Evolutionary conservation across 78 protist genomes (phyloP).

Genomic region (Planoprotostelium fungivorum): DNA sequence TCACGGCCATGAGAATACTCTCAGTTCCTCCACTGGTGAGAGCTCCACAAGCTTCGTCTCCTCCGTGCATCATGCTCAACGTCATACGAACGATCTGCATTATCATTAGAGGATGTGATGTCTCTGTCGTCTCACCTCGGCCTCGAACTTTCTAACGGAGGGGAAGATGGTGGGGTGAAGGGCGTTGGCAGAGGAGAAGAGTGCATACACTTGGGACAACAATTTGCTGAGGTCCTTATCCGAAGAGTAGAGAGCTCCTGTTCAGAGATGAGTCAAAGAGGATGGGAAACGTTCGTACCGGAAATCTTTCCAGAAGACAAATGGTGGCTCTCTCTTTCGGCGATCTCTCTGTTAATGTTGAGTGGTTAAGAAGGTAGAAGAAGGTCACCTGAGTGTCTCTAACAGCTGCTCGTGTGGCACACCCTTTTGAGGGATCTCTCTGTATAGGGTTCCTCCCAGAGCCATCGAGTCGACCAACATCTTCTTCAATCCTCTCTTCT

Average conservation of each 20-base stretch:
- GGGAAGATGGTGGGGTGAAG: slow-evolving; percentile 77
- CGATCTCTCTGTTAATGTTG: neutral
- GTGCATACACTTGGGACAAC: slow-evolving; percentile 29
- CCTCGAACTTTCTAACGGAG: slow-evolving; percentile 74
- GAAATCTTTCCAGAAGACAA: neutral
- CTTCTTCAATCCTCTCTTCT: neutral
- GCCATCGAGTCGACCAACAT: neutral
- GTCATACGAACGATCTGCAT: slow-evolving; percentile 58
- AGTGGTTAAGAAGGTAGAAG: neutral
- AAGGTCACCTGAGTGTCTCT: neutral
- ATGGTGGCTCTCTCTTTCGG: neutral
- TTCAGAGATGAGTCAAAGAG: neutral
- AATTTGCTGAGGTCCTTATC: slow-evolving; percentile 26
- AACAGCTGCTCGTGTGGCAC: neutral
- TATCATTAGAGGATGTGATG: neutral
- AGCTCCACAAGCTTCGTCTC: slow-evolving; percentile 43
- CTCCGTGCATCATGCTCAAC: slow-evolving; percentile 55
- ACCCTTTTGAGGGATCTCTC: neutral
- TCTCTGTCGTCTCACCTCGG: slow-evolving; percentile 43
- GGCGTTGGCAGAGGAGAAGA: slow-evolving; percentile 77
- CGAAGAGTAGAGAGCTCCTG: neutral
- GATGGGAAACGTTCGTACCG: neutral
- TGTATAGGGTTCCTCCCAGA: neutral
- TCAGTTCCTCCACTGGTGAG: slow-evolving; percentile 61
- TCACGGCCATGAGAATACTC: slow-evolving; percentile 52